Evolutionary conservation across 176 grass and related monocot genomes (phyloP), one percentile per base, ranked within the genome.

Genomic region (Musa itinerans): DNA sequence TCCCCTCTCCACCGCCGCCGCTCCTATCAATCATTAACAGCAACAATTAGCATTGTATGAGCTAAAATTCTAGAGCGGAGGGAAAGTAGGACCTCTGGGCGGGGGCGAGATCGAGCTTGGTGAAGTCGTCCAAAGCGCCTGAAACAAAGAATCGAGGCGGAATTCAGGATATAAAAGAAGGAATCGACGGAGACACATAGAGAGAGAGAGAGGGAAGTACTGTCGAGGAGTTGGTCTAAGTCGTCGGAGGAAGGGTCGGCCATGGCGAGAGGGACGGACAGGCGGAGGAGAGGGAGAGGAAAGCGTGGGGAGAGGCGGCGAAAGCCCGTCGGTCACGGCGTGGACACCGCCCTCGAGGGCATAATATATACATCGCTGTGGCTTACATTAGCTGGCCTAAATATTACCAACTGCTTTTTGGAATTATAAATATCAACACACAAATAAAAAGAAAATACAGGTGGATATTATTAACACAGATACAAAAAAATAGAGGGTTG

Each of bases 61-160:
- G 34, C 34, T 6, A 43, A 43, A 43, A 6, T 43, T 43, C 34
- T 43, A 43, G 34, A 43, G 34, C 34, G 8, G 23, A 11, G 19
- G 54, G 65, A 51, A 72, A 80, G 12, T 48, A 53, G 17, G 21
- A 67, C 15, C 76, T 69, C 10, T 62, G 12, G 52, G 68, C 52
- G 27, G 20, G 22, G 55, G 54, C 48, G 53, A 65, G 83, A 78
- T 84, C 86, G 29, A 83, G 68, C 24, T 69, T 73, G 57, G 73
- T 61, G 80, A 83, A 85, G 68, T 73, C 81, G 11, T 57, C 78
- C 72, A 85, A 74, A 54, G 85, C 81, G 76, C 85, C 85, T 87
- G 71, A 13, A 73, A 70, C 49, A 48, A 58, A 69, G 56, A 69
- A 52, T 24, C 29, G 27, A 27, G 11, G 50, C 25, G 56, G 51